Evolutionary conservation across 768 basidiomycete genomes (phyloP), one percentile per base, ranked within the genome.

Genomic region (Naematelia aurantialba): DNA sequence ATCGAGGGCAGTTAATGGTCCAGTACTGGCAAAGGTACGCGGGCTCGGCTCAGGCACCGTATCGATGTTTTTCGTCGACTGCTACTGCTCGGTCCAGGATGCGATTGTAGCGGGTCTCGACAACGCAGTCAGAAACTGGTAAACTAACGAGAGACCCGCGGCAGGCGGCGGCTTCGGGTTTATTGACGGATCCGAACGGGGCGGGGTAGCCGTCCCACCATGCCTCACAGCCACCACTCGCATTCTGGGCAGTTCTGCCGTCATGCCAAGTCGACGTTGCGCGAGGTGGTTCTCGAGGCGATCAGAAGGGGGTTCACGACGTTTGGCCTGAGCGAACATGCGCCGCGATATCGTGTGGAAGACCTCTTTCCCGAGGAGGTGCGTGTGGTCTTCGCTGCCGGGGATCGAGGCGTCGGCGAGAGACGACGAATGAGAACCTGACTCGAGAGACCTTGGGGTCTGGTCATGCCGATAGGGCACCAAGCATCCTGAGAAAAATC

Each of bases 341-440:
- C 87, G 52, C 94, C 96, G 25, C 85, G 94, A 25, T 94, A 92
- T 78, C 82, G 90, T 58, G 58, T 67, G 1, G 75, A 82, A 30
- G 92, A 99, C 74, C 79, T 98, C 26, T 98, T 96, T 76, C 93
- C 94, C 19, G 96, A 98, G 80, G 96, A 99, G 85, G 92, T 93
- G 72, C 68, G 79, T 66, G 5, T 21, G 5, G 5, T 10, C 45
- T 25, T 19, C 19, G 19, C 46, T 47, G 5, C n/a, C 42, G 42
- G 42, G 42, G 12, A 44, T 44, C 42, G 42, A n/a, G n/a, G n/a
- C n/a, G n/a, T n/a, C n/a, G n/a, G n/a, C n/a, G n/a, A n/a, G n/a
- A n/a, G n/a, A n/a, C n/a, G n/a, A n/a, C n/a, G n/a, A n/a, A n/a
- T n/a, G n/a, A n/a, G n/a, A n/a, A n/a, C n/a, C n/a, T n/a, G 19